Evolutionary conservation across 441 rosid genomes (phyloP).

Genomic region (Corymbia citriodora): DNA sequence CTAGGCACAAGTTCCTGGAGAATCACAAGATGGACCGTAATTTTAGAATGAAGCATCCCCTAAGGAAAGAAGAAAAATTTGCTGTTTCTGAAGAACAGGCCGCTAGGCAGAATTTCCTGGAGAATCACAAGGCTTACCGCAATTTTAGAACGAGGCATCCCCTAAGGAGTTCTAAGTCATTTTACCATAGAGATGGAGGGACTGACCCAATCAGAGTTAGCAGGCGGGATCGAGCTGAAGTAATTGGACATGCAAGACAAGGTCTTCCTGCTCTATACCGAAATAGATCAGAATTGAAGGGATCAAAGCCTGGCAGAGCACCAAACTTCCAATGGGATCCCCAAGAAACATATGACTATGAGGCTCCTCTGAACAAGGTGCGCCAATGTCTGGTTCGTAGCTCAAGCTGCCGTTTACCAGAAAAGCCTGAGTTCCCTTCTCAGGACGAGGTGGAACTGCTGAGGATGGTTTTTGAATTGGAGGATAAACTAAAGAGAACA

Average conservation of each 20-base stretch:
- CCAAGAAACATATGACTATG: conserved; percentile 30
- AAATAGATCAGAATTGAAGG: conserved; percentile 31
- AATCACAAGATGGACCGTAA: neutral
- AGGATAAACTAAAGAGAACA: conserved; percentile 46
- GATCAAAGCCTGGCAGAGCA: conserved; percentile 18
- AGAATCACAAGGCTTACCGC: conserved; percentile 5
- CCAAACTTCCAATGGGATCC: conserved; percentile 31
- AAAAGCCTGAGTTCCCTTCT: conserved; percentile 32
- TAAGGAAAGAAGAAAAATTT: neutral
- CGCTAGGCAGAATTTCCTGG: neutral
- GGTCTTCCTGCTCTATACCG: conserved; percentile 29
- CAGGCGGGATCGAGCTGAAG: conserved; percentile 26
- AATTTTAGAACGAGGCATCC: conserved; percentile 25
- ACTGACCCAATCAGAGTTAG: neutral
- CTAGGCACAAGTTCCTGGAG: conserved; percentile 24
- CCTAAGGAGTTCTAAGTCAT: conserved; percentile 26
- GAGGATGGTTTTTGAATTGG: conserved; percentile 57
- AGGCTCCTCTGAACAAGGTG: conserved; percentile 36
- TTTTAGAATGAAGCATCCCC: neutral
- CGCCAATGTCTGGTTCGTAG: conserved; percentile 25
- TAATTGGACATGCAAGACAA: conserved; percentile 28
- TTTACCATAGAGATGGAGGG: neutral
- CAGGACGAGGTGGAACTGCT: conserved; percentile 54
- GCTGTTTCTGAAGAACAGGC: neutral
- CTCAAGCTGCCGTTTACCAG: conserved; percentile 33